A percentile compares a stretch with the other conserved stretches of the same genome.
Conservation (phyloP, 192 early-diverging fungal species). For the Entomortierella beljakovae region DNA sequence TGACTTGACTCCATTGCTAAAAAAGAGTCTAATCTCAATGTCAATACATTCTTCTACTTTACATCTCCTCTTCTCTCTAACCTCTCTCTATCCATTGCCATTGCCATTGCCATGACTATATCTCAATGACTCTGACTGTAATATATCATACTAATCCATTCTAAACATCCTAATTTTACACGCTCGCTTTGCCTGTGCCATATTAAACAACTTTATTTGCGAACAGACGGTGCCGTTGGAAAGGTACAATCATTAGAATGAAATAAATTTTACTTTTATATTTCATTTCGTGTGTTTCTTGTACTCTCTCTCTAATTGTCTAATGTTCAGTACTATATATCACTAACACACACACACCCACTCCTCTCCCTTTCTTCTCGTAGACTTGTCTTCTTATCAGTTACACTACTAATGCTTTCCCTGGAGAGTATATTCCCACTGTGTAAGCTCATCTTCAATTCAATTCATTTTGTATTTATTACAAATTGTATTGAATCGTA, state of each 20-base stretch:
- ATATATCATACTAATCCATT: no score
- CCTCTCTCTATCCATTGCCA: no score
- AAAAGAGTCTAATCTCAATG: no score
- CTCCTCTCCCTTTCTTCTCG: no score
- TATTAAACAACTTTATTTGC: not conserved
- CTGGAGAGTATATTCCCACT: constrained; percentile 99
- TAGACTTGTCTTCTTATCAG: constrained; percentile 98
- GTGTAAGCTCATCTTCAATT: constrained; percentile 74
- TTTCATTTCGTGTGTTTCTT: not conserved
- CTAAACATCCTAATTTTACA: no score
- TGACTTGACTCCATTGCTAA: no score
- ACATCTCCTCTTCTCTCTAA: no score
- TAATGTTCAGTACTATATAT: no score
- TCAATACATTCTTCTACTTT: no score
- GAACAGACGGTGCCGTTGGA: constrained; percentile 39
- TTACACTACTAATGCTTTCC: constrained; percentile 99
- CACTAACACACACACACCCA: no score
- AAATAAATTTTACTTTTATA: not conserved
- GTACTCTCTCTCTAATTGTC: no score
- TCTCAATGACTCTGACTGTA: no score
- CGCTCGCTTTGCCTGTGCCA: not conserved
- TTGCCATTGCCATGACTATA: not conserved
- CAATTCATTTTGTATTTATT: not conserved
- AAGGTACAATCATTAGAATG: constrained; percentile 11
- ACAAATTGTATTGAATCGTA: not conserved